Evolutionary conservation across 805 yeast species (phyloP).

Genomic region (Lipomyces oligophaga): DNA sequence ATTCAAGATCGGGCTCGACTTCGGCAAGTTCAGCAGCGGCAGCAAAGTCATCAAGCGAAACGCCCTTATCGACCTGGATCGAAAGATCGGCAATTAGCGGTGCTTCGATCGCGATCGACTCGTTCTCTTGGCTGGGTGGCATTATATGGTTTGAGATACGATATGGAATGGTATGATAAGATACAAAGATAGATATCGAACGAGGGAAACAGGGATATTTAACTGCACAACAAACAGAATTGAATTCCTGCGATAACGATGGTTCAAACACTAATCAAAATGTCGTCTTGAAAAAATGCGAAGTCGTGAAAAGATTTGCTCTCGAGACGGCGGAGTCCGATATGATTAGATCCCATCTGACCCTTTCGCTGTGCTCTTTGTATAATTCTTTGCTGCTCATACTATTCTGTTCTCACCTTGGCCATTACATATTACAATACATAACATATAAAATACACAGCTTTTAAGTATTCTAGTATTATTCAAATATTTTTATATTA

Average conservation of each 20-base stretch:
- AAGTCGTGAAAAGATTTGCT: neutral
- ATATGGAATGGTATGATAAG: neutral
- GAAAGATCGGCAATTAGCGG: conserved; percentile 8
- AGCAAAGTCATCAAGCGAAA: conserved; percentile 8
- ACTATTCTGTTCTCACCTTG: too few species aligned
- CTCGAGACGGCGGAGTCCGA: conserved; percentile 2
- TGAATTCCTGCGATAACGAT: neutral
- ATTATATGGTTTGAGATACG: neutral
- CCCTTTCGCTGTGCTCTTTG: too few species aligned
- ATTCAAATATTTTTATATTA: too few species aligned
- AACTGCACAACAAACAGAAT: neutral
- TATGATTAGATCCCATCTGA: too few species aligned
- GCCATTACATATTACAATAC: too few species aligned
- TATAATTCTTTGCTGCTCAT: too few species aligned
- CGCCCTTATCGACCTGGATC: conserved; percentile 9
- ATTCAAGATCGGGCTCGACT: neutral
- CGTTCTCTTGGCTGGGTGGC: conserved; percentile 5
- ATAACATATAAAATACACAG: too few species aligned
- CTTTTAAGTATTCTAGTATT: too few species aligned
- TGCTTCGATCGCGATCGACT: conserved; percentile 7
- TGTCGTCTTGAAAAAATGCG: neutral
- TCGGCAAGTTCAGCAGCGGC: conserved; percentile 15
- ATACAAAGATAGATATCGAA: neutral
- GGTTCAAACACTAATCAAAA: too few species aligned
- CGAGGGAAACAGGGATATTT: neutral